These are phyloP conservation scores for Amylocarpus encephaloides DNA, from an alignment of 2,329 filamentous ascomycete species.

Conservation along the genomic window DNA sequence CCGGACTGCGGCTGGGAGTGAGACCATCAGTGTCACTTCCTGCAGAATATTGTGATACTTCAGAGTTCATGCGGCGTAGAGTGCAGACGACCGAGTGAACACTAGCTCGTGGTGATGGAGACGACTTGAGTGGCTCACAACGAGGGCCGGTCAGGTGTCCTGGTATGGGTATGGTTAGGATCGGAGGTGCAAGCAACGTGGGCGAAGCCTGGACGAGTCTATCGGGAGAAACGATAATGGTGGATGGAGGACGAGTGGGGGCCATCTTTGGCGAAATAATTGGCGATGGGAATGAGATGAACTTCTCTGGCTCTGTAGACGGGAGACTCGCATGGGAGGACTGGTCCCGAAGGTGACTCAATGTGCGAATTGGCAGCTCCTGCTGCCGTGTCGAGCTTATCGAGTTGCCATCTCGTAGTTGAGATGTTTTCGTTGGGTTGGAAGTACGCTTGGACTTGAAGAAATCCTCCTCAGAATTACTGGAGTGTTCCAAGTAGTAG, in stretches of 20 bases:
- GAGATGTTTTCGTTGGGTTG: slow-evolving; percentile 5
- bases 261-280: background rate
- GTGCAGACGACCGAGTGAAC: slow-evolving; percentile 1
- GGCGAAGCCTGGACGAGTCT: slow-evolving; percentile 1
- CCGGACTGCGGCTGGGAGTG: slow-evolving; percentile 14
- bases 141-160: slow-evolving; percentile 18
- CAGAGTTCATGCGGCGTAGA: background rate
- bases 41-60: slow-evolving; percentile 4
- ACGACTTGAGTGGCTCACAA: slow-evolving; percentile 3
- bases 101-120: slow-evolving; percentile 9
- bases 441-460: slow-evolving; percentile 10
- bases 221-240: slow-evolving; percentile 9
- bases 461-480: slow-evolving; percentile 20
- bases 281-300: slow-evolving; percentile 11
- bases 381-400: background rate
- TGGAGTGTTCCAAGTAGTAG: slow-evolving; percentile 15
- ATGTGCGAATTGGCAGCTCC: background rate
- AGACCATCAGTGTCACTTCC: slow-evolving; percentile 19
- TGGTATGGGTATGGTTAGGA: slow-evolving; percentile 18
- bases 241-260: slow-evolving; percentile 6
- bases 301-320: background rate
- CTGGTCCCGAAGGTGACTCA: background rate
- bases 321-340: background rate
- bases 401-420: slow-evolving; percentile 14
- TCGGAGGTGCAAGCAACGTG: slow-evolving; percentile 12